phyloP scores from a whole-genome alignment of 75 land plant genomes.

The Sequoia sempervirens region DNA sequence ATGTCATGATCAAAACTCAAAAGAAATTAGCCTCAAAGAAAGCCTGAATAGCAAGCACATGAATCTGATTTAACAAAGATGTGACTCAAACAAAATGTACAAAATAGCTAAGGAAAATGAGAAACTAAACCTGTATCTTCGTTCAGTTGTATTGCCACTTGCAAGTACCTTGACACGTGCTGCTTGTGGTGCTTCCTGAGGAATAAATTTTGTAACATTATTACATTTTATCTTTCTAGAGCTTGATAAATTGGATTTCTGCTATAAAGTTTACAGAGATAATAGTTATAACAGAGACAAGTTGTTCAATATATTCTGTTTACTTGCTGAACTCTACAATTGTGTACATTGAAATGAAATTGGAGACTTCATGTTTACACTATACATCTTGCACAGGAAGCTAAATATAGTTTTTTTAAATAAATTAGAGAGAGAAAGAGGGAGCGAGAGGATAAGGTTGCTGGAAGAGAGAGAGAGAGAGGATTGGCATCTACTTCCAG shows the following conservation, averaged over 20 bases:
- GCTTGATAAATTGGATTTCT: not conserved
- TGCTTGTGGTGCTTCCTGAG: constrained; percentile 90
- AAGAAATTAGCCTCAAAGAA: not conserved
- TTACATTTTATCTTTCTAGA: not conserved
- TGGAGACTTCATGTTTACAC: not conserved
- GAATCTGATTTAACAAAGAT: not conserved
- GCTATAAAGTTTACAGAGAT: not conserved
- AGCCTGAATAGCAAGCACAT: not conserved
- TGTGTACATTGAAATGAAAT: not conserved
- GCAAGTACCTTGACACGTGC: constrained; percentile 95
- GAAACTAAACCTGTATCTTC: constrained; percentile 74
- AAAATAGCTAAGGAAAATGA: not conserved
- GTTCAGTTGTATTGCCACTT: constrained; percentile 87
- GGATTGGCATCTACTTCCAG: too few relatives aligned
- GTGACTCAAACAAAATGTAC: not conserved
- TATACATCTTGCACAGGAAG: not conserved
- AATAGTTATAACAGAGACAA: not conserved
- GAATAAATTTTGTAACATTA: not conserved
- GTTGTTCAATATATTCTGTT: not conserved
- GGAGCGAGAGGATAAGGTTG: too few relatives aligned
- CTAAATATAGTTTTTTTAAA: not conserved
- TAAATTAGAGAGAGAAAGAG: not conserved
- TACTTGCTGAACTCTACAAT: not conserved
- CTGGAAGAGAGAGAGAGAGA: not conserved
- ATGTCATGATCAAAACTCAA: not conserved